Evolutionary conservation across 2,329 filamentous ascomycete genomes (phyloP).

Genomic region (Ophiostoma ips): DNA sequence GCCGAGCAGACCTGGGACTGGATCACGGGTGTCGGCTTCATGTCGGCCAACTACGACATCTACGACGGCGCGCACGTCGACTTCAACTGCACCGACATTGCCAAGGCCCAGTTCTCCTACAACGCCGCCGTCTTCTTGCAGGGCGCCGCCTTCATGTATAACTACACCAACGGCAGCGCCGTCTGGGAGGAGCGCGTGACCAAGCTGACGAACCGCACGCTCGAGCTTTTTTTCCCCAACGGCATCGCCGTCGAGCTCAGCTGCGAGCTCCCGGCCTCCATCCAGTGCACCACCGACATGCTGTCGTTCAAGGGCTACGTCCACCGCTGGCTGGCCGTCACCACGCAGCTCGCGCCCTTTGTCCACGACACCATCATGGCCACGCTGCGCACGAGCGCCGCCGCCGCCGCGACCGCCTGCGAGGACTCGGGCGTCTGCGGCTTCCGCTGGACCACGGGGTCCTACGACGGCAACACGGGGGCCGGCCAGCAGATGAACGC

Average conservation of each 20-base stretch:
- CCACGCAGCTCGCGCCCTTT: slow-evolving; percentile 48
- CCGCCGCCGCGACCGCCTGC: slow-evolving; percentile 47
- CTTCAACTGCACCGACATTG: slow-evolving; percentile 42
- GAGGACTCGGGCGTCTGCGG: slow-evolving; percentile 44
- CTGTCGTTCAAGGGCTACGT: slow-evolving; percentile 59
- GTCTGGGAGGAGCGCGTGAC: slow-evolving; percentile 42
- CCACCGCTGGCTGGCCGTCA: slow-evolving; percentile 50
- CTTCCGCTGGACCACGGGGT: slow-evolving; percentile 42
- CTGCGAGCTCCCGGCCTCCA: slow-evolving; percentile 38
- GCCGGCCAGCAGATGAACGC: slow-evolving; percentile 41
- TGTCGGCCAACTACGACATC: slow-evolving; percentile 42
- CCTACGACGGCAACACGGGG: slow-evolving; percentile 27
- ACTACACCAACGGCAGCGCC: slow-evolving; percentile 32
- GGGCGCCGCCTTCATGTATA: slow-evolving; percentile 15
- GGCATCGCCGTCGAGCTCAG: slow-evolving; percentile 50
- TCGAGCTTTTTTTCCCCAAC: slow-evolving; percentile 40
- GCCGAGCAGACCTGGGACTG: slow-evolving; percentile 62
- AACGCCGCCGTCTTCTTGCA: slow-evolving; percentile 13
- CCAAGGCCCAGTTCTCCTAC: slow-evolving; percentile 15
- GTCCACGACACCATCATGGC: slow-evolving; percentile 40
- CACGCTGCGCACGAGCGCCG: slow-evolving; percentile 40
- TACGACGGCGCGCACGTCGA: slow-evolving; percentile 48
- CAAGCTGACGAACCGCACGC: slow-evolving; percentile 36
- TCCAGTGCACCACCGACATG: slow-evolving; percentile 56
- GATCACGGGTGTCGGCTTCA: slow-evolving; percentile 42